Conservation (phyloP, 192 early-diverging fungal species). For the Coemansia sp. region DNA sequence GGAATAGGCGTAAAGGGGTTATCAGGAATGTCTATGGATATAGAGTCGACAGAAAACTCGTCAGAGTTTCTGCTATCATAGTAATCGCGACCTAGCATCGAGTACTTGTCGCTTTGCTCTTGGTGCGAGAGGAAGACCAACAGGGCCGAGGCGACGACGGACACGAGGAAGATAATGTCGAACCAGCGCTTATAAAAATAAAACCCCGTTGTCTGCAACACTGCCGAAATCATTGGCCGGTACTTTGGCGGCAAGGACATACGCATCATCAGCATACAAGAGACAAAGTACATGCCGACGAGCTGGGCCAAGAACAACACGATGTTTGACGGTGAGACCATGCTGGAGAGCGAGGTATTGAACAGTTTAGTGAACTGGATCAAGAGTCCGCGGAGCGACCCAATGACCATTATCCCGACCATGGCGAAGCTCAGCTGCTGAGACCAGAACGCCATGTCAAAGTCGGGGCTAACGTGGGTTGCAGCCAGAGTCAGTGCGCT, state of each 20-base stretch:
- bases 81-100: slow-evolving; percentile 51
- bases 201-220: slow-evolving; percentile 82
- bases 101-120: slow-evolving; percentile 59
- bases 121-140: slow-evolving; percentile 74
- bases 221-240: slow-evolving; percentile 76
- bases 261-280: slow-evolving; percentile 91
- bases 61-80: slow-evolving; percentile 42
- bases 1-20: slow-evolving; percentile 32
- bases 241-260: slow-evolving; percentile 83
- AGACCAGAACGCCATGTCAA: slow-evolving; percentile 85
- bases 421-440: slow-evolving; percentile 92
- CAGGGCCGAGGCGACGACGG: slow-evolving; percentile 69
- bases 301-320: slow-evolving; percentile 83
- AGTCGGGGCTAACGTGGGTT: slow-evolving; percentile 61
- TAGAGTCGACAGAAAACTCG: slow-evolving; percentile 36
- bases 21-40: slow-evolving; percentile 48
- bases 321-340: slow-evolving; percentile 73
- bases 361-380: slow-evolving; percentile 82
- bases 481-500: slow-evolving; percentile 72
- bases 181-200: slow-evolving; percentile 94
- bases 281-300: slow-evolving; percentile 92
- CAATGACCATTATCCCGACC: slow-evolving; percentile 87
- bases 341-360: slow-evolving; percentile 63
- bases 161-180: slow-evolving; percentile 87
- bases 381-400: slow-evolving; percentile 86